These are phyloP conservation scores for Mediolabrus comicus DNA, from an alignment of 108 stramenopile genomes.

Conservation along the genomic window DNA sequence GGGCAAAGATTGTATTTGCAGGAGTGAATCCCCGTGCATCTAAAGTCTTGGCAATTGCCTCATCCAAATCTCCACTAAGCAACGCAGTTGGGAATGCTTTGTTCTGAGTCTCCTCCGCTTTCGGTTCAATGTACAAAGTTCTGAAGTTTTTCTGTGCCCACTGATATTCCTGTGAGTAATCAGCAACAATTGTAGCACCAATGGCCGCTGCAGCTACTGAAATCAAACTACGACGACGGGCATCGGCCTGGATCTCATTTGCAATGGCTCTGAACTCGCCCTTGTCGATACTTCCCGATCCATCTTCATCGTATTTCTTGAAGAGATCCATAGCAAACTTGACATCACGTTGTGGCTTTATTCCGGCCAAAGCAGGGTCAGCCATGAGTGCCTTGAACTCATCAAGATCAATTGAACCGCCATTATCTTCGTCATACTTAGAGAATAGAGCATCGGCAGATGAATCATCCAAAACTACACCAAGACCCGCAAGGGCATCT, in stretches of 20 bases:
- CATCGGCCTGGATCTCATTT: neutral
- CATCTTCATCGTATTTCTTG: slow-evolving; percentile 11
- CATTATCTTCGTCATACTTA: neutral
- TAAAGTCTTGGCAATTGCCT: slow-evolving; percentile 11
- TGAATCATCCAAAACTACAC: neutral
- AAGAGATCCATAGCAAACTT: slow-evolving; percentile 1
- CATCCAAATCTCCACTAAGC: slow-evolving; percentile 4
- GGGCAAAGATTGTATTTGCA: neutral
- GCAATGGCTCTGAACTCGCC: slow-evolving; percentile 10
- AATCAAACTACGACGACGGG: neutral
- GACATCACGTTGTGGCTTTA: neutral
- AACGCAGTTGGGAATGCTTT: slow-evolving; percentile 13
- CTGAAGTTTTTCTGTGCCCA: slow-evolving; percentile 16
- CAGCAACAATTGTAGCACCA: slow-evolving; percentile 3
- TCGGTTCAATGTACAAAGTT: slow-evolving; percentile 1
- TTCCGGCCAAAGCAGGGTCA: neutral
- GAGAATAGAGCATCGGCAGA: slow-evolving; percentile 9
- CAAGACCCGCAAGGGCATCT: slow-evolving; percentile 19
- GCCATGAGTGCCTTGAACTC: slow-evolving; percentile 12
- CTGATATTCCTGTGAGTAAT: slow-evolving; percentile 11
- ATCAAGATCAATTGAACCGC: slow-evolving; percentile 6
- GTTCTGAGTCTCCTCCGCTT: slow-evolving; percentile 5
- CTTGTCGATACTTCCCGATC: slow-evolving; percentile 3
- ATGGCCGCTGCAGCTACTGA: slow-evolving; percentile 6
- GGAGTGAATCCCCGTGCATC: slow-evolving; percentile 5